phyloP scores from a whole-genome alignment of 108 stramenopile species.

The Nannochloropsis gaditana region DNA sequence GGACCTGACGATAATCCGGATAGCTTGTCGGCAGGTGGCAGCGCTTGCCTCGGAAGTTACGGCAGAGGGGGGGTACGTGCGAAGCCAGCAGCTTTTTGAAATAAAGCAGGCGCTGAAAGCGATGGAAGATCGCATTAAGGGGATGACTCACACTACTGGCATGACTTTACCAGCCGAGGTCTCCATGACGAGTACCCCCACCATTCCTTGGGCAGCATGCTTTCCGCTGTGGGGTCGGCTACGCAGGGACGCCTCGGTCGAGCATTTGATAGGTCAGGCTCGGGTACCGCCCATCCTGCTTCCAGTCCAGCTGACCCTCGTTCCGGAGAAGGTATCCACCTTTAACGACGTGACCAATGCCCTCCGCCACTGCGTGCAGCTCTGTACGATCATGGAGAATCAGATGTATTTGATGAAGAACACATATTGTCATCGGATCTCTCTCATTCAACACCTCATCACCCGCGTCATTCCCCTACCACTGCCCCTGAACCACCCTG shows the following conservation, averaged over 20 bases:
- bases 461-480: constrained; percentile 89
- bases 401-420: constrained; percentile 90
- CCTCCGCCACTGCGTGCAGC: constrained; percentile 76
- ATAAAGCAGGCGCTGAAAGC: neutral
- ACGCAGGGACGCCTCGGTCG: constrained; percentile 79
- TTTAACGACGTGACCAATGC: constrained; percentile 77
- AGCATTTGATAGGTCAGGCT: constrained; percentile 65
- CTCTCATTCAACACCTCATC: constrained; percentile 87
- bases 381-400: constrained; percentile 87
- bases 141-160: neutral
- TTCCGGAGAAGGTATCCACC: constrained; percentile 76
- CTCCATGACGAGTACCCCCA: neutral
- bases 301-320: constrained; percentile 80
- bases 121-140: neutral
- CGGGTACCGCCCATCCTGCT: constrained; percentile 72
- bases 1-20: neutral
- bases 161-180: neutral
- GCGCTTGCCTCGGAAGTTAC: constrained; percentile 23
- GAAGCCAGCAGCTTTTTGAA: constrained; percentile 31
- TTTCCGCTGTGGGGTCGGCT: constrained; percentile 84
- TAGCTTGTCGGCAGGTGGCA: constrained; percentile 21
- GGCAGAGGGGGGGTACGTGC: constrained; percentile 14
- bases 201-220: constrained; percentile 64
- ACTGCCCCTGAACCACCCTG: constrained; percentile 49
- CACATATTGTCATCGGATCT: constrained; percentile 84